A percentile compares a stretch with the other conserved stretches of the same genome.
Conservation (phyloP, 106 monocot species). For the Apostasia ramifera region DNA sequence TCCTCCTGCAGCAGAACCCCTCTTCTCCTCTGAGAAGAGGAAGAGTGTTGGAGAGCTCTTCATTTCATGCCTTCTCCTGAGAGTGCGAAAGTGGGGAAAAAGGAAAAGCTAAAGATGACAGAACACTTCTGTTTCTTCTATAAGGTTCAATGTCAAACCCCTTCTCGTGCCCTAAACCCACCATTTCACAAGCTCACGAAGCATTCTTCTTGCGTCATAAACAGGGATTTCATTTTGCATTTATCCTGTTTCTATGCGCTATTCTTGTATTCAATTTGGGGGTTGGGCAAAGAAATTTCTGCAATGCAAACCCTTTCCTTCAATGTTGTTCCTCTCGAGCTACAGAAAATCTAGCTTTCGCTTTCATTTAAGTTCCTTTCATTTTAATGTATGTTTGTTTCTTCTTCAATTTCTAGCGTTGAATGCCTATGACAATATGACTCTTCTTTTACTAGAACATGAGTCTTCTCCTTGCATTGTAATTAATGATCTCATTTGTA, state of each 20-base stretch:
- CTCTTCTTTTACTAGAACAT: too few species aligned
- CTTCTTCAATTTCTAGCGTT: too few species aligned
- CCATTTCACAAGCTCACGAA: background rate
- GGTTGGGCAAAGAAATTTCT: background rate
- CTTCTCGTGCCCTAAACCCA: background rate
- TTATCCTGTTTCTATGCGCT: background rate
- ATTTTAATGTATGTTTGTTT: too few species aligned
- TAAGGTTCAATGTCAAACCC: constrained; percentile 17
- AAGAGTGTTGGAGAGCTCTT: background rate
- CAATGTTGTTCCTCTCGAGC: background rate
- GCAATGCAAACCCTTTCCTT: background rate
- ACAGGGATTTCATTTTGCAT: background rate
- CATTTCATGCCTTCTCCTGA: too few species aligned
- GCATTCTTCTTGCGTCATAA: background rate
- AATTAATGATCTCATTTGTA: background rate
- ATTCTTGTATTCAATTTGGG: background rate
- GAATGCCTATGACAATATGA: too few species aligned
- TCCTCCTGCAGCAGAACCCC: background rate
- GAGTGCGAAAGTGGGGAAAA: background rate
- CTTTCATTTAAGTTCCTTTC: background rate
- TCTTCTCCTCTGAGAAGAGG: background rate
- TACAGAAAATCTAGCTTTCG: background rate
- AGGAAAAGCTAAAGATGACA: constrained; percentile 15
- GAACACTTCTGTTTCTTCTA: constrained; percentile 26
- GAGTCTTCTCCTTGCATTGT: background rate